Conservation (phyloP, 1,284 basidiomycete species). For the Thecaphora thlaspeos region DNA sequence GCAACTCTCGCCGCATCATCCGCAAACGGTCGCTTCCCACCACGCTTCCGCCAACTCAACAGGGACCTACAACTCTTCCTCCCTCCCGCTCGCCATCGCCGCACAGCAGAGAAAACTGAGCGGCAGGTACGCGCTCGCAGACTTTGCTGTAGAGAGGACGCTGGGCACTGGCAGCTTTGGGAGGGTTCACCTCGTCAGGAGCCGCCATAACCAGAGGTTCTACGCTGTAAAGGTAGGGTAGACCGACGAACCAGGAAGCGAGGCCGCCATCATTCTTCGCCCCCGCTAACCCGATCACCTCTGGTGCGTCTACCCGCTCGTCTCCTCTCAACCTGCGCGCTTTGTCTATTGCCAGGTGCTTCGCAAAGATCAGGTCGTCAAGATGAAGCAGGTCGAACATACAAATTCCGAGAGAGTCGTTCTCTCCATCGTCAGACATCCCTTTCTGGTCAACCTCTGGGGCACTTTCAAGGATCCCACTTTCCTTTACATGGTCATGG, state of each 20-base stretch:
- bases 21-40: neutral
- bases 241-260: neutral
- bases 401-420: conserved; percentile 94
- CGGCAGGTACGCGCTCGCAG: conserved; percentile 53
- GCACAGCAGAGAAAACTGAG: conserved; percentile 43
- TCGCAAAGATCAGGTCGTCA: conserved; percentile 76
- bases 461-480: conserved; percentile 90
- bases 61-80: conserved; percentile 29
- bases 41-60: conserved; percentile 25
- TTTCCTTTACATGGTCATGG: conserved; percentile 99
- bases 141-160: conserved; percentile 52
- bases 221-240: conserved; percentile 51
- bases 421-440: conserved; percentile 83
- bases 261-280: no score
- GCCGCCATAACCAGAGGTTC: conserved; percentile 52
- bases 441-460: conserved; percentile 98
- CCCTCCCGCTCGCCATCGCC: conserved; percentile 32
- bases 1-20: neutral
- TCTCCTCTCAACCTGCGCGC: neutral
- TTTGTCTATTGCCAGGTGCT: conserved; percentile 31
- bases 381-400: conserved; percentile 95
- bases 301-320: neutral
- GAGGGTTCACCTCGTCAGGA: conserved; percentile 52
- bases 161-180: conserved; percentile 56
- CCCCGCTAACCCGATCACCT: no score